Percentiles rank a stretch among this genome's conserved stretches.
phyloP scores from a whole-genome alignment of 352 stramenopile genomes.

The Pythium rhizo-oryzae region DNA sequence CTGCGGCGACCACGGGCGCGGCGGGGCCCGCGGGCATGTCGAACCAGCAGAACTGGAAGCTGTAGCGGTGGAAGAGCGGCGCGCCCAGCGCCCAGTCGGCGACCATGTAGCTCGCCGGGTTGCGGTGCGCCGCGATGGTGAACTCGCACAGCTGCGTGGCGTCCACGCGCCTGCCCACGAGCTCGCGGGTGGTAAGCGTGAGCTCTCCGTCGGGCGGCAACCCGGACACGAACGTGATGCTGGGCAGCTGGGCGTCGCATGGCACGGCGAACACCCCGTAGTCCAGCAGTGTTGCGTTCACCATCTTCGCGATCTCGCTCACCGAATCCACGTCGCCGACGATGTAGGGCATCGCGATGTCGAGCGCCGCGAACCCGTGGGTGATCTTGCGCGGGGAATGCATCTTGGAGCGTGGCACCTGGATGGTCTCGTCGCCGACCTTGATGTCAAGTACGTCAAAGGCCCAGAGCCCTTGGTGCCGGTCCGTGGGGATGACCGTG shows the following conservation, averaged over 20 bases:
- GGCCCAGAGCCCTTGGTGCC: not conserved
- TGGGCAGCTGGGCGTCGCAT: not conserved
- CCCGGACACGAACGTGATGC: not conserved
- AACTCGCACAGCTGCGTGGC: not conserved
- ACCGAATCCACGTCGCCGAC: not conserved
- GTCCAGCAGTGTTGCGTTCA: not conserved
- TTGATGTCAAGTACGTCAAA: not conserved
- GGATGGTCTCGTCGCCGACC: not conserved
- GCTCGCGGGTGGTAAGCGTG: conserved; percentile 4
- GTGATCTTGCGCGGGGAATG: not conserved
- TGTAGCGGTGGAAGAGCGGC: conserved; percentile 10
- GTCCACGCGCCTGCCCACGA: not conserved
- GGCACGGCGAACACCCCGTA: not conserved
- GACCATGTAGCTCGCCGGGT: not conserved
- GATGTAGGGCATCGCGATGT: not conserved
- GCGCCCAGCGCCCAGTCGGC: conserved; percentile 7
- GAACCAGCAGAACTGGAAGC: conserved; percentile 11
- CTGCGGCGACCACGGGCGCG: not conserved
- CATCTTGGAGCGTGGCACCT: not conserved
- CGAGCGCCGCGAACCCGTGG: not conserved
- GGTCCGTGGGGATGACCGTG: not conserved
- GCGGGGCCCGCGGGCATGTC: not conserved
- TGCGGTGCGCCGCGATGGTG: not conserved
- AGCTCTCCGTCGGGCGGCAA: not conserved
- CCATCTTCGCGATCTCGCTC: not conserved